phyloP scores from a whole-genome alignment of 2,329 filamentous ascomycete species.

The Clonostachys solani region DNA sequence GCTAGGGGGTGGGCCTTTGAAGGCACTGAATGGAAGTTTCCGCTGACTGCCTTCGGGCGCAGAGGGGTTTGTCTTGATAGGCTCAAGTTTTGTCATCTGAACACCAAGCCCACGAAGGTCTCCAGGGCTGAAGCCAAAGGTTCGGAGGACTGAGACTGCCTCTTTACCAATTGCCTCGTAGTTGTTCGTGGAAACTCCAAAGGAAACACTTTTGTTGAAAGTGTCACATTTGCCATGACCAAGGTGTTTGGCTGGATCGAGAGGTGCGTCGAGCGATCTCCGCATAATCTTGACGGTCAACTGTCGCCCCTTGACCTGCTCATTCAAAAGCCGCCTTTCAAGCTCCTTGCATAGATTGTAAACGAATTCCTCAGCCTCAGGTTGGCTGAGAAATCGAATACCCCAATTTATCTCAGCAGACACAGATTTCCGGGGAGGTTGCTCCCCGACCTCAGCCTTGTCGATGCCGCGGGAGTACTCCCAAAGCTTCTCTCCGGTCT shows the following conservation, averaged over 20 bases:
- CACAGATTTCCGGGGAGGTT: conserved; percentile 84
- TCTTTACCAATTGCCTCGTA: conserved; percentile 71
- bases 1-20: conserved; percentile 27
- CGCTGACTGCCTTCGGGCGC: conserved; percentile 72
- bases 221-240: conserved; percentile 94
- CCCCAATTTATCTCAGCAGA: conserved; percentile 99
- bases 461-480: conserved; percentile 91
- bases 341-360: conserved; percentile 81
- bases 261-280: conserved; percentile 76
- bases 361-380: conserved; percentile 92
- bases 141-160: conserved; percentile 76
- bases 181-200: conserved; percentile 81
- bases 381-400: conserved; percentile 86
- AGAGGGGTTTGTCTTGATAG: conserved; percentile 57
- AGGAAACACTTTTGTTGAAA: conserved; percentile 80
- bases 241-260: conserved; percentile 89
- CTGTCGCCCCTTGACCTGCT: conserved; percentile 81
- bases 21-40: conserved; percentile 66
- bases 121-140: conserved; percentile 80
- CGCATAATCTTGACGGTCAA: conserved; percentile 95
- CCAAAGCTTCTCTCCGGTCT: conserved; percentile 87
- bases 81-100: conserved; percentile 89
- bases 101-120: conserved; percentile 91
- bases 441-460: conserved; percentile 77
- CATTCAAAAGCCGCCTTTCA: conserved; percentile 73